Conservation (phyloP, 345 rosid species). For the Hibiscus syriacus region DNA sequence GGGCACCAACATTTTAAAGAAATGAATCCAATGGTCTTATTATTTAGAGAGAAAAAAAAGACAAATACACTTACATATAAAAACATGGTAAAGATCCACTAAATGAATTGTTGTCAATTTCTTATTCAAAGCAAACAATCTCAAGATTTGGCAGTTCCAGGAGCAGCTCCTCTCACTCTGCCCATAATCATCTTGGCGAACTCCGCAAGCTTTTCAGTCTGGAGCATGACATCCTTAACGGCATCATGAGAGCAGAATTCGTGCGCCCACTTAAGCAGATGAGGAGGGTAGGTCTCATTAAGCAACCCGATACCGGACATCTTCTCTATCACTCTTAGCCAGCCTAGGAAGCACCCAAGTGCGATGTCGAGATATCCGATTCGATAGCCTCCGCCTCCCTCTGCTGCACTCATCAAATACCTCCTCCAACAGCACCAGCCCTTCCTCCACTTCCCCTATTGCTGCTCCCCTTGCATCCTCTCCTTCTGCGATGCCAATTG, state of each 20-base stretch:
- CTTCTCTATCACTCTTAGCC: neutral
- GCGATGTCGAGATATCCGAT: neutral
- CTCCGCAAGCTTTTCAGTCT: neutral
- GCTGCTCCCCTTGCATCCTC: neutral
- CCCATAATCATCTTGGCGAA: neutral
- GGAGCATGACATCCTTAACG: neutral
- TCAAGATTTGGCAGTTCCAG: neutral
- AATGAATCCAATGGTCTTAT: no score
- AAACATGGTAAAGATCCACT: neutral
- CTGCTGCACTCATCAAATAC: neutral
- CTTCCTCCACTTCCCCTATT: neutral
- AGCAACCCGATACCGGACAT: neutral
- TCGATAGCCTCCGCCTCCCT: neutral
- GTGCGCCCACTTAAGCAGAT: neutral
- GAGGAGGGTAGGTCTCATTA: neutral
- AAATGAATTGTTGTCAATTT: no score
- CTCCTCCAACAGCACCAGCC: neutral
- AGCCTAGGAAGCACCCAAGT: neutral
- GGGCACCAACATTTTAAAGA: no score
- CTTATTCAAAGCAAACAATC: neutral
- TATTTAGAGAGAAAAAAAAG: no score
- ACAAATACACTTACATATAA: neutral
- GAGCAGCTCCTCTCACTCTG: neutral
- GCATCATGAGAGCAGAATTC: neutral
- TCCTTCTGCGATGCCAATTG: neutral